Conservation (phyloP, 441 rosid genomes). For the Hura crepitans region DNA sequence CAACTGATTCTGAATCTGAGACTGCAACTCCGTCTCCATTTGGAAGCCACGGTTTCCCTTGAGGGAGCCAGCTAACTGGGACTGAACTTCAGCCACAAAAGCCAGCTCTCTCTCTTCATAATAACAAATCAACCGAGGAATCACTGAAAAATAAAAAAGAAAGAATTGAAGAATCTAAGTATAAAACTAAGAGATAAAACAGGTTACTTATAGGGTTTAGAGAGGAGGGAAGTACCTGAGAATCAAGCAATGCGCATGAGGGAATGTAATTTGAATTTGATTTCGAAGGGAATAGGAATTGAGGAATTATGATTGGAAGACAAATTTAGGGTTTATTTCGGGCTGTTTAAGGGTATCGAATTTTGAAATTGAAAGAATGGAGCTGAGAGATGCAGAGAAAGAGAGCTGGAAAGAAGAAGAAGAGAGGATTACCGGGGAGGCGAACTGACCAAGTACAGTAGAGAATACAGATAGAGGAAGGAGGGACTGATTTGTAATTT, state of each 20-base stretch:
- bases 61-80: conserved; percentile 18
- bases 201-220: conserved; percentile 4
- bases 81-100: conserved; percentile 26
- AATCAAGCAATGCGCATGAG: neutral
- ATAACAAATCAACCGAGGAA: conserved; percentile 28
- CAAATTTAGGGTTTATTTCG: neutral
- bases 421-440: neutral
- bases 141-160: conserved; percentile 5
- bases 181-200: neutral
- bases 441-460: conserved; percentile 3
- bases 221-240: neutral
- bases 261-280: neutral
- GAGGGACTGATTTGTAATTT: neutral
- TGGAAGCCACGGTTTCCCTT: conserved; percentile 25
- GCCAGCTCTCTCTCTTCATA: conserved; percentile 59
- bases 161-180: neutral
- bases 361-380: neutral
- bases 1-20: neutral
- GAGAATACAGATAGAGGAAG: neutral
- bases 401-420: neutral
- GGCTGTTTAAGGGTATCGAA: conserved; percentile 6
- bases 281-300: neutral
- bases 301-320: neutral
- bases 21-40: conserved; percentile 7
- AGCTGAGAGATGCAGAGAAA: neutral